A percentile compares a stretch with the other conserved stretches of the same genome.
Evolutionary conservation across 192 early-diverging fungal genomes (phyloP).

Genomic region (Backusella luteola): DNA sequence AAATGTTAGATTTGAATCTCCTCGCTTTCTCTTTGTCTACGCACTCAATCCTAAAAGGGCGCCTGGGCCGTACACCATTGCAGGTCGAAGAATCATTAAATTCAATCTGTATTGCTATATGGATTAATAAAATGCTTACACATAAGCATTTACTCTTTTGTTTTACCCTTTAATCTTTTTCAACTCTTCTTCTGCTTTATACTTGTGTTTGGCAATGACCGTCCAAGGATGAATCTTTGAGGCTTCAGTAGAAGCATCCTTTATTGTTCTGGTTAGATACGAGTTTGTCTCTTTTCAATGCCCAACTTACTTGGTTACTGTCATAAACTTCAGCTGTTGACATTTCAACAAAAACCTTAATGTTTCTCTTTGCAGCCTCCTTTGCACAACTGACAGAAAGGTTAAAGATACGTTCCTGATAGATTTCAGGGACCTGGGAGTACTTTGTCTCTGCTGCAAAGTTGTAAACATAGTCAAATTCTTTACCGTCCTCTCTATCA

Average conservation of each 20-base stretch:
- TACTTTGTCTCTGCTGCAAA: constrained; percentile 95
- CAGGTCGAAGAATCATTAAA: constrained; percentile 81
- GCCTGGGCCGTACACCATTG: constrained; percentile 84
- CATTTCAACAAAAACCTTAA: constrained; percentile 78
- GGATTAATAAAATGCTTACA: not conserved
- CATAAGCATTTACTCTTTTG: not conserved
- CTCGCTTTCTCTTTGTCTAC: constrained; percentile 14
- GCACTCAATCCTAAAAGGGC: constrained; percentile 78
- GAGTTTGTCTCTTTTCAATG: not conserved
- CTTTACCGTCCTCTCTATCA: constrained; percentile 57
- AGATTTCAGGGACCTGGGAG: constrained; percentile 78
- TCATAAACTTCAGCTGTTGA: constrained; percentile 95
- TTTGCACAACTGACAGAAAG: constrained; percentile 75
- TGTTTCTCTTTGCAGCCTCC: constrained; percentile 75
- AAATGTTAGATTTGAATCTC: constrained; percentile 10
- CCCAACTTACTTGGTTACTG: constrained; percentile 56
- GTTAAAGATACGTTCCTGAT: constrained; percentile 75
- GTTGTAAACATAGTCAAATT: constrained; percentile 94
- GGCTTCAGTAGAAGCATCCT: constrained; percentile 37
- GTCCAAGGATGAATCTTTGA: constrained; percentile 87
- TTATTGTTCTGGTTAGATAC: not conserved
- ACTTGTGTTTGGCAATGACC: constrained; percentile 66
- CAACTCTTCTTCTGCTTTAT: constrained; percentile 77
- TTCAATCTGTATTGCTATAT: constrained; percentile 55
- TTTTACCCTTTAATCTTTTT: constrained; percentile 71